Base-by-base conservation (phyloP, 2,329 filamentous ascomycete genomes). In the Camptophora hylomeconis region DNA sequence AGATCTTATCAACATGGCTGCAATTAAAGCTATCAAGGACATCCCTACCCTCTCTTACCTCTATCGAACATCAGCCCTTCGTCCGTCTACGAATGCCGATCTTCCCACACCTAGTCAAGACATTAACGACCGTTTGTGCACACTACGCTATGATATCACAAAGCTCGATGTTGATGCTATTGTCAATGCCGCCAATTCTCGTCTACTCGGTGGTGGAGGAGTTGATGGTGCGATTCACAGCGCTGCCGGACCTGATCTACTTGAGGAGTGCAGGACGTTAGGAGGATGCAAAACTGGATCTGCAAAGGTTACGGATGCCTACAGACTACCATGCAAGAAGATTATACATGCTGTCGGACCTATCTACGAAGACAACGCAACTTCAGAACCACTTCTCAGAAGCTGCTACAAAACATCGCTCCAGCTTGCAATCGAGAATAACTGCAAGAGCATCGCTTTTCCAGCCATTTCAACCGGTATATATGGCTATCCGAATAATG, bases 261-360 rank as follows among this genome's bases (percentile, higher is more conserved):
- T 75, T 12, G 47, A 60, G 6, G 87, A 89, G 58, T 94, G 87
- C 54, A 54, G 58, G n/a, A 65, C 52, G 0, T 63, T 94, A 2
- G 50, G 64, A 26, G 80, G 83, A 28, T 94, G 86, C 52, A 52
- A 61, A 9, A 87, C 81, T 0, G 87, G 89, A 28, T 62, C 69
- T 15, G 80, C 84, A 15, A 87, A 87, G 51, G 83, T 93, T 46
- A 94, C 89, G 0, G 52, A 59, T 19, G 87, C 74, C 6, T 84
- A 89, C 53, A 46, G 71, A 0, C 61, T 95, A 14, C 84, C 84
- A 0, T 78, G 75, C 45, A 66, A 69, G 33, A 75, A 80, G 40
- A 69, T 95, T 42, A 92, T 95, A 31, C 89, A 95, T 53, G 73
- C 89, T 11, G 87, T 94, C 3, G 89, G 89, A 0, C 89, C 89